Evolutionary conservation across 139 green algal species (phyloP).

Genomic region (Chlorella sp.): DNA sequence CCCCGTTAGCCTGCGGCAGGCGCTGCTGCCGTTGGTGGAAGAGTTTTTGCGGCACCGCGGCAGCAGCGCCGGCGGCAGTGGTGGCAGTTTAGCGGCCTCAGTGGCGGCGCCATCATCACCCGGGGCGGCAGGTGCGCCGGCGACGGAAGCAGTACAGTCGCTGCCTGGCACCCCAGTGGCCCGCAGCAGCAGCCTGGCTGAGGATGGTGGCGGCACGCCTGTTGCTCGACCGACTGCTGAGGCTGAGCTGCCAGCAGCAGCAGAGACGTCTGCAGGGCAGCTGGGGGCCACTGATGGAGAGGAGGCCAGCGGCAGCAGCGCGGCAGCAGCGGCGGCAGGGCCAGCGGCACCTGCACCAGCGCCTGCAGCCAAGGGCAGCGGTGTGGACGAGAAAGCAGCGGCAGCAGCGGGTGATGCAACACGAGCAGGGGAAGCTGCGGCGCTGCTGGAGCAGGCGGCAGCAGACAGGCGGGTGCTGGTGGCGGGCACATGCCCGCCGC

Average conservation of each 20-base stretch:
- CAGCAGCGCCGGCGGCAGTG: no score
- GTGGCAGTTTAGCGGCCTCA: not conserved
- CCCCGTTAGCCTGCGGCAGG: slow-evolving; percentile 43
- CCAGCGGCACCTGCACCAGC: not conserved
- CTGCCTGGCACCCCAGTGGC: not conserved
- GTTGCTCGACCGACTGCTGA: not conserved
- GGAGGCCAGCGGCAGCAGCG: not conserved
- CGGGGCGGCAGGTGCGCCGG: no score
- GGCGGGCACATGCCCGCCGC: slow-evolving; percentile 51
- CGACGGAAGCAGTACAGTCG: not conserved
- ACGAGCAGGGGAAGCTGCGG: not conserved
- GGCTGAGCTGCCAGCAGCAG: not conserved
- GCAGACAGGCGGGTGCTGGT: slow-evolving; percentile 38
- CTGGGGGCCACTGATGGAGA: not conserved
- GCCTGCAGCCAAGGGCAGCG: not conserved
- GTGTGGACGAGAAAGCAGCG: no score
- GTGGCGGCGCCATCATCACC: not conserved
- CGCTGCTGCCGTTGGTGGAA: slow-evolving; percentile 44
- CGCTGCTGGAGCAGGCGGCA: not conserved
- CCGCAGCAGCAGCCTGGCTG: not conserved
- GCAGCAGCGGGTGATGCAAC: no score
- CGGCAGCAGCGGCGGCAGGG: not conserved
- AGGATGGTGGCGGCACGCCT: not conserved
- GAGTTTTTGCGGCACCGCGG: slow-evolving; percentile 15
- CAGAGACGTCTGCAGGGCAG: not conserved